These are phyloP conservation scores for Capillidium heterosporum DNA, from an alignment of 371 early-diverging fungal species.

Conservation along the genomic window DNA sequence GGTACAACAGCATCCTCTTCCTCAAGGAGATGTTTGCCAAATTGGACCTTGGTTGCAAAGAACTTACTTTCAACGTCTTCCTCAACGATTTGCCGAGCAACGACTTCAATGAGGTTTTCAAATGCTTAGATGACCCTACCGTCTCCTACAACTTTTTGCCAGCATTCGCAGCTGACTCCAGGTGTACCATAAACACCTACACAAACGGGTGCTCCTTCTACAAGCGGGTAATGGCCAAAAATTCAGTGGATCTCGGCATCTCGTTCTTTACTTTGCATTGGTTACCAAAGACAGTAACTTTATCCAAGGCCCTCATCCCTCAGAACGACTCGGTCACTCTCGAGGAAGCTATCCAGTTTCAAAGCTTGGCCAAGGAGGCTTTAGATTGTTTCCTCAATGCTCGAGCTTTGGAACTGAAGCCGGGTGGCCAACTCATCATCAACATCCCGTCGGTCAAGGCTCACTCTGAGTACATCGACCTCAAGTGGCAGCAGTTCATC, in stretches of 20 bases:
- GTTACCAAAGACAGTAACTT: neutral
- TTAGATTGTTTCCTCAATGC: neutral
- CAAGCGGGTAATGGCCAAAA: neutral
- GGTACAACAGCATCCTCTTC: no score
- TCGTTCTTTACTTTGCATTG: slow-evolving; percentile 2
- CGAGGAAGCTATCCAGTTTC: no score
- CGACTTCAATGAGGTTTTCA: slow-evolving; percentile 4
- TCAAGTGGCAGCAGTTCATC: no score
- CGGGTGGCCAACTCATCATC: neutral
- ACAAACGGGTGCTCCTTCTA: neutral
- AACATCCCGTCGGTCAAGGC: no score
- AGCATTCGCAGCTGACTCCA: neutral
- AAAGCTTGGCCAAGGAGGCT: neutral
- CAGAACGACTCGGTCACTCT: no score
- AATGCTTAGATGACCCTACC: neutral
- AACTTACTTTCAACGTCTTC: neutral
- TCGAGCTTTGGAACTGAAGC: neutral
- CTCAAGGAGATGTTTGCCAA: no score
- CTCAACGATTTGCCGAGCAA: slow-evolving; percentile 3
- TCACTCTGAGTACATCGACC: no score
- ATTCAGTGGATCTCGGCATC: neutral
- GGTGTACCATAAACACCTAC: neutral
- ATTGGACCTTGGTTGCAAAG: no score
- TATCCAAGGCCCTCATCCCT: neutral
- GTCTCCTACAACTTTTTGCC: neutral